Conservation (phyloP, 352 stramenopile genomes). For the Aphanomyces stellatus region DNA sequence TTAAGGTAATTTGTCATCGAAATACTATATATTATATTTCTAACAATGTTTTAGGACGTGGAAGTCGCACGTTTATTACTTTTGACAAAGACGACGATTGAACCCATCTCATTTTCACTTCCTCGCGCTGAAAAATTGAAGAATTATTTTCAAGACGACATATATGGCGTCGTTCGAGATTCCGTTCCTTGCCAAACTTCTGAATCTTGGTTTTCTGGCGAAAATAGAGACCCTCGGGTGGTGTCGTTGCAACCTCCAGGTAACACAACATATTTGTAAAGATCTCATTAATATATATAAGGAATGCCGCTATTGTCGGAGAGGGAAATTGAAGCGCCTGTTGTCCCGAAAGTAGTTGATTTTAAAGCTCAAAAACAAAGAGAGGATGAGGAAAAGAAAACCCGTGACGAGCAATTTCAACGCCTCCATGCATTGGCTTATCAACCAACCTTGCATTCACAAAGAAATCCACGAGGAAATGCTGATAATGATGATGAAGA, state of each 20-base stretch:
- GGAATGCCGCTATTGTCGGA: constrained; percentile 59
- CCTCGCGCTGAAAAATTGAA: constrained; percentile 55
- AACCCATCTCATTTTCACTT: constrained; percentile 56
- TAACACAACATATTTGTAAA: constrained; percentile 21
- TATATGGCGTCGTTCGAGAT: constrained; percentile 39
- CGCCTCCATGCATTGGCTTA: constrained; percentile 49
- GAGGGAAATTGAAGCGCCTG: constrained; percentile 31
- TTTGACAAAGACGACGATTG: constrained; percentile 38
- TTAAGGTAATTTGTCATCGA: background rate
- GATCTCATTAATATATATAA: constrained; percentile 9
- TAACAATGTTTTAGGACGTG: constrained; percentile 25
- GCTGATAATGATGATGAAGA: constrained; percentile 47
- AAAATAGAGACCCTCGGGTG: constrained; percentile 28
- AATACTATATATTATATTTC: background rate
- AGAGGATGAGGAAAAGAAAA: constrained; percentile 52
- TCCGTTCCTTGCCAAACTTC: constrained; percentile 28
- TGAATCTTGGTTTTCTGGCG: constrained; percentile 47
- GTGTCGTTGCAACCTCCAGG: constrained; percentile 46
- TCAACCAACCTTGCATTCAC: constrained; percentile 61
- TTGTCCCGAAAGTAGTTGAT: constrained; percentile 48
- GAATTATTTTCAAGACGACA: constrained; percentile 74
- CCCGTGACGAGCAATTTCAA: constrained; percentile 54
- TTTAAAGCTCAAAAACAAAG: constrained; percentile 51
- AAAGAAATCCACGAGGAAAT: constrained; percentile 26
- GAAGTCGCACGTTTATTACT: constrained; percentile 60